Base-by-base conservation (phyloP, 2,329 filamentous ascomycete genomes). In the Lasiodiplodia theobromae region DNA sequence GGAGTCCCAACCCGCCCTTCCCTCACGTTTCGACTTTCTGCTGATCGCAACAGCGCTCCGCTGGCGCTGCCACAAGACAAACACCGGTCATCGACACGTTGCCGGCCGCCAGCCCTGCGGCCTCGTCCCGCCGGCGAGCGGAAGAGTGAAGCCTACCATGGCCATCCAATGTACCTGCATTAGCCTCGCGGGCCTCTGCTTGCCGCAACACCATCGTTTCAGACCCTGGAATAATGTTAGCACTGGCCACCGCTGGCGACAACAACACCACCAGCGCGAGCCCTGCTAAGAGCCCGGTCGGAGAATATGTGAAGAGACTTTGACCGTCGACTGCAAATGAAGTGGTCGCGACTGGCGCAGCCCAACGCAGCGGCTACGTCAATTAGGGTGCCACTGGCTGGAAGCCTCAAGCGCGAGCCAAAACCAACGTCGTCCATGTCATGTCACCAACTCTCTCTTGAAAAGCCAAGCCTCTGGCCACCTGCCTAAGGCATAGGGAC, bases 161-260 rank as follows among this genome's bases (percentile, higher is more conserved):
- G 18, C 53, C 53, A 14, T 18, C 57, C 37, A 47, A 47, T 51
- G 58, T 62, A 62, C 58, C 58, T 62, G 58, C 58, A 49, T 62
- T 62, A 62, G 58, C 40, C 58, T 47, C 38, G 7, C 57, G 21
- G 28, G 38, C 40, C 37, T 28, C 57, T 25, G 40, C 25, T 51
- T 25, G 58, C 58, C 58, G 57, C 58, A 62, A 23, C 58, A 62
- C 58, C 58, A 62, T 34, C 58, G 58, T 62, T 62, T 62, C 58
- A 62, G 58, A 44, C 40, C 58, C 58, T 62, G 58, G 58, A 51
- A 8, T 21, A 10, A 34, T 16, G 40, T 37, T 40, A 40, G 40
- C 11, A 34, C 38, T 14, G 16, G 12, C 58, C 28, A 37, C 53
- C 25, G 47, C 23, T 40, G 47, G 10, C 11, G n/a, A 25, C 40